These are phyloP conservation scores for Suillus brevipes DNA, from an alignment of 768 basidiomycete species.

Conservation along the genomic window DNA sequence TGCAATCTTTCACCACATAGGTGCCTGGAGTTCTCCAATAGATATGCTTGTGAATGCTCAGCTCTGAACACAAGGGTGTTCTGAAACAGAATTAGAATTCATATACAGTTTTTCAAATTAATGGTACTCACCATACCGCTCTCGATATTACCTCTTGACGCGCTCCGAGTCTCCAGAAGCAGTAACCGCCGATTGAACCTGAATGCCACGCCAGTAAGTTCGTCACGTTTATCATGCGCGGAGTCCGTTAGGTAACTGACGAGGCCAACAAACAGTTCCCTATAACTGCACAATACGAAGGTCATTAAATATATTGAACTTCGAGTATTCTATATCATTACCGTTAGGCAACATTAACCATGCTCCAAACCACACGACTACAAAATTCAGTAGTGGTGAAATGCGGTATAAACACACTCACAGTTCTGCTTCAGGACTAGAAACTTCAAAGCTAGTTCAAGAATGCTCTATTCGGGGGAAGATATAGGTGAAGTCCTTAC, in stretches of 20 bases:
- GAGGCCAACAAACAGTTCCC: neutral
- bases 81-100: neutral
- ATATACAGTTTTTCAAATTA: neutral
- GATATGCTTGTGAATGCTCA: neutral
- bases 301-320: neutral
- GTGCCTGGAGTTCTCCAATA: neutral
- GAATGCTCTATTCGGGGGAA: neutral
- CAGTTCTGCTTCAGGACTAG: neutral
- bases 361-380: neutral
- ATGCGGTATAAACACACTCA: neutral
- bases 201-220: neutral
- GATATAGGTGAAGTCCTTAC: neutral
- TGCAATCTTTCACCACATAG: neutral
- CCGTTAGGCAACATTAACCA: neutral
- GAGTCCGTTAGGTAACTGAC: neutral
- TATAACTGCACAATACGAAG: neutral
- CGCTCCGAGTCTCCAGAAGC: neutral
- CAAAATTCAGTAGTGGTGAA: neutral
- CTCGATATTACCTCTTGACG: neutral
- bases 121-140: neutral
- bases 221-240: neutral
- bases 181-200: neutral
- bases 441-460: neutral
- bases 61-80: neutral
- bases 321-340: neutral